These are phyloP conservation scores for Yarrowia keelungensis DNA, from an alignment of 805 yeast genomes.

Conservation along the genomic window DNA sequence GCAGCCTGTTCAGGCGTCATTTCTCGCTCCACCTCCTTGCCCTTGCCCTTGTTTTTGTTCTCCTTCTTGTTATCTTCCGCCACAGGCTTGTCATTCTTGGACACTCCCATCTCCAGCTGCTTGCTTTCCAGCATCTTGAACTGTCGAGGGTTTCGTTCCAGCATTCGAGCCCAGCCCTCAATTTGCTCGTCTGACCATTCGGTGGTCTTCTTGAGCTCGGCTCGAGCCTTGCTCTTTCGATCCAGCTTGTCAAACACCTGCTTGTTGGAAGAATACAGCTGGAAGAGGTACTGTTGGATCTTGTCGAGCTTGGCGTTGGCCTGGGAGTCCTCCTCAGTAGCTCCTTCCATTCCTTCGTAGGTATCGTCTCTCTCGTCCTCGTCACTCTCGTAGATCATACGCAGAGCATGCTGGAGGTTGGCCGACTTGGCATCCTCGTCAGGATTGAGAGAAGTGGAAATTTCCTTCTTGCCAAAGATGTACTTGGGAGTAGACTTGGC, in stretches of 20 bases:
- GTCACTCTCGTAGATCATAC: slow-evolving; percentile 71
- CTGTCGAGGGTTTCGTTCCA: slow-evolving; percentile 68
- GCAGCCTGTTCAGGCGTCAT: slow-evolving; percentile 30
- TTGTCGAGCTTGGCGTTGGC: slow-evolving; percentile 52
- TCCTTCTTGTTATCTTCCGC: not conserved
- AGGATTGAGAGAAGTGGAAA: slow-evolving; percentile 42
- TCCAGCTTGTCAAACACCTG: slow-evolving; percentile 56
- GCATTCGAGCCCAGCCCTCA: slow-evolving; percentile 90
- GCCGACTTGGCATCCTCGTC: slow-evolving; percentile 39
- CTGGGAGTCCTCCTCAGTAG: slow-evolving; percentile 45
- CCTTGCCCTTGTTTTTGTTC: slow-evolving; percentile 13
- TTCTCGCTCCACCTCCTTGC: not conserved
- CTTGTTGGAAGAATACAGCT: slow-evolving; percentile 60
- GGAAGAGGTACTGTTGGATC: slow-evolving; percentile 65
- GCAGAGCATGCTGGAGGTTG: slow-evolving; percentile 44
- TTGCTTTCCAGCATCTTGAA: slow-evolving; percentile 31
- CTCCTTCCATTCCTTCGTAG: slow-evolving; percentile 50
- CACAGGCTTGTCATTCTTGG: slow-evolving; percentile 18
- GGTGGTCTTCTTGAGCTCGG: slow-evolving; percentile 58
- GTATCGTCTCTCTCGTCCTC: slow-evolving; percentile 85
- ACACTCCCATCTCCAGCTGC: slow-evolving; percentile 19
- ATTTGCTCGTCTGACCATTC: slow-evolving; percentile 89
- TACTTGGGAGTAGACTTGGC: slow-evolving; percentile 44
- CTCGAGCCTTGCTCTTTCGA: slow-evolving; percentile 61
- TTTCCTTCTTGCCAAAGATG: slow-evolving; percentile 43